Percentiles rank a stretch among this genome's conserved stretches.
phyloP scores from a whole-genome alignment of 768 basidiomycete species.

The Trametes villosa region DNA sequence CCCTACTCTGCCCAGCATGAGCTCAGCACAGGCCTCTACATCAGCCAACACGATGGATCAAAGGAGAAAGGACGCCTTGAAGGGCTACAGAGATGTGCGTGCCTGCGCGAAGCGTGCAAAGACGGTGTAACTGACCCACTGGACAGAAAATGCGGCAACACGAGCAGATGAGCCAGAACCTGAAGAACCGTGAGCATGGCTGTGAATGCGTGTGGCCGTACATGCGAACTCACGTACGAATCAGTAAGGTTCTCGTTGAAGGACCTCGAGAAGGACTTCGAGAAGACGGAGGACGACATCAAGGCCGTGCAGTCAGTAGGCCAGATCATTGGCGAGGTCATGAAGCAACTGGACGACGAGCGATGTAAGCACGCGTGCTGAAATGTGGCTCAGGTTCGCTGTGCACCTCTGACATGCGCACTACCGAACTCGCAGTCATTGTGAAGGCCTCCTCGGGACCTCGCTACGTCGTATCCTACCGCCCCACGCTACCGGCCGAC shows the following conservation, averaged over 20 bases:
- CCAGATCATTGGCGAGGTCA: slow-evolving; percentile 98
- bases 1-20: slow-evolving; percentile 14
- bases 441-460: slow-evolving; percentile 99
- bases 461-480: slow-evolving; percentile 96
- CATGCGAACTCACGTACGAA: neutral
- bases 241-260: slow-evolving; percentile 91
- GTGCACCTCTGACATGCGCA: neutral
- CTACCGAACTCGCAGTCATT: slow-evolving; percentile 89
- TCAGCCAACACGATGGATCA: slow-evolving; percentile 63
- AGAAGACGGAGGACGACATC: slow-evolving; percentile 97
- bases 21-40: slow-evolving; percentile 32
- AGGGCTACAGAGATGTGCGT: slow-evolving; percentile 73
- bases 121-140: slow-evolving; percentile 16
- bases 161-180: slow-evolving; percentile 79
- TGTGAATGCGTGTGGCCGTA: neutral
- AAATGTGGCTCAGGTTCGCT: neutral
- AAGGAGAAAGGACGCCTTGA: slow-evolving; percentile 73
- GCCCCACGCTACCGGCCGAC: slow-evolving; percentile 86
- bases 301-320: slow-evolving; percentile 99
- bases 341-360: slow-evolving; percentile 98
- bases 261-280: slow-evolving; percentile 85
- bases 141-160: slow-evolving; percentile 92
- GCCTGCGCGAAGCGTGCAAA: neutral
- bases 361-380: slow-evolving; percentile 67
- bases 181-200: slow-evolving; percentile 81